Evolutionary conservation across 2,329 filamentous ascomycete species (phyloP).

Genomic region (Xylariaceae sp.): DNA sequence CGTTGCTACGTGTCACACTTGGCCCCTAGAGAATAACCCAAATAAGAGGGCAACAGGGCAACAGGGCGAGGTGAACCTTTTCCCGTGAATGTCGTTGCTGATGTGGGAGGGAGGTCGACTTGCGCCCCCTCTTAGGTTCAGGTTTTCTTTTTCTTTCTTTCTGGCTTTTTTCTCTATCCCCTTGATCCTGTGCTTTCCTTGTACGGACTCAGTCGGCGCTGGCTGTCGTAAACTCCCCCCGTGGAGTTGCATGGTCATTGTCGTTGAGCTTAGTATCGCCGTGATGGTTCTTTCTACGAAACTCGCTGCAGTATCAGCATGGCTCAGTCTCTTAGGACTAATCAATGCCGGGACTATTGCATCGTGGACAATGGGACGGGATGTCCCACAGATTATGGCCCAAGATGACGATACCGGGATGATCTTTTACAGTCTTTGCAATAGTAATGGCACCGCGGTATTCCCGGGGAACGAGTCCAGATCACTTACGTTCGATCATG

Average conservation of each 20-base stretch:
- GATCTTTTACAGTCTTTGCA: constrained; percentile 20
- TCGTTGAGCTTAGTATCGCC: not conserved
- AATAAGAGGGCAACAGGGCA: too few relatives aligned
- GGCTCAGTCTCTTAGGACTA: not conserved
- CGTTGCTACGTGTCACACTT: too few relatives aligned
- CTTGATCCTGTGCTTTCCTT: not conserved
- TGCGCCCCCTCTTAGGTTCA: too few relatives aligned
- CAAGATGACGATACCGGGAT: constrained; percentile 19
- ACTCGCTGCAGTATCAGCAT: not conserved
- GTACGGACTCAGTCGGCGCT: not conserved
- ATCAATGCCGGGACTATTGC: not conserved
- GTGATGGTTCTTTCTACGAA: not conserved
- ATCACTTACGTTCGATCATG: constrained; percentile 5
- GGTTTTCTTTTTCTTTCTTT: too few relatives aligned
- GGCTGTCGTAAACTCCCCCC: not conserved
- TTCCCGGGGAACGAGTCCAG: constrained; percentile 14
- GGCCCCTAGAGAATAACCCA: too few relatives aligned
- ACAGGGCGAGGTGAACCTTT: too few relatives aligned
- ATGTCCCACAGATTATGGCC: constrained; percentile 18
- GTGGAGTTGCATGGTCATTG: not conserved
- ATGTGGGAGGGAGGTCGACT: too few relatives aligned
- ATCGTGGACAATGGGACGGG: constrained; percentile 9
- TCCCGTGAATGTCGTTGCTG: too few relatives aligned
- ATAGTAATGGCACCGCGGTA: constrained; percentile 11
- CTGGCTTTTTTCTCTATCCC: too few relatives aligned